Base-by-base conservation (phyloP, 2,329 filamentous ascomycete species). In the Xylariaceae sp. region DNA sequence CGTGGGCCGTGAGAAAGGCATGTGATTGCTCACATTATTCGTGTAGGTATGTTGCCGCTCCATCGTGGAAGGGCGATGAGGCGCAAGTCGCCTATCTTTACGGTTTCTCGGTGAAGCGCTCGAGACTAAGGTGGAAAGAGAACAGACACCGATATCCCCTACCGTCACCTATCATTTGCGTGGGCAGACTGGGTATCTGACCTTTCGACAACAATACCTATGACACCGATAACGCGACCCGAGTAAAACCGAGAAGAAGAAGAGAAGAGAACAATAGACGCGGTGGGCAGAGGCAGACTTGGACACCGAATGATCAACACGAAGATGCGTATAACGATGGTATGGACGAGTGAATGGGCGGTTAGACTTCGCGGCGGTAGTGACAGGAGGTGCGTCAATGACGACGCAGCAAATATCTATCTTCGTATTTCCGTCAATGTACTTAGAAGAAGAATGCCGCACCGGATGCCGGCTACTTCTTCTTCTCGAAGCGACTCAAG, bases 11-110 rank as follows among this genome's bases (percentile, higher is more conserved):
- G 68, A 68, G 57, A 71, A 68, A 67, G 77, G 73, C 77, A 80
- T 78, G 76, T 79, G 78, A 78, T 75, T 75, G 59, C 58, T 37
- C 56, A 45, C 49, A 15, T 39, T 51, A 9, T 49, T 23, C 48
- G 39, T 52, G 10, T n/a, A 44, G 13, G 48, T 23, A 5, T 23
- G 47, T 63, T 73, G 72, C 67, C 76, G 76, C 73, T 77, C 76
- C 68, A 69, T 71, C 35, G 57, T n/a, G 13, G 48, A 15, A n/a
- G 51, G 23, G 42, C 4, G 37, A n/a, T 59, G 61, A 57, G 50
- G 53, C 50, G 51, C 39, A 58, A 53, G 35, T 58, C 61, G 62
- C 62, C 52, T 66, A 52, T 62, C 53, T 48, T 42, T 42, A 44
- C 18, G 5, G 5, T 30, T 37, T 55, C 54, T 18, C 48, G 34